phyloP scores from a whole-genome alignment of 306 rosid genomes.

The Citrullus amarus region DNA sequence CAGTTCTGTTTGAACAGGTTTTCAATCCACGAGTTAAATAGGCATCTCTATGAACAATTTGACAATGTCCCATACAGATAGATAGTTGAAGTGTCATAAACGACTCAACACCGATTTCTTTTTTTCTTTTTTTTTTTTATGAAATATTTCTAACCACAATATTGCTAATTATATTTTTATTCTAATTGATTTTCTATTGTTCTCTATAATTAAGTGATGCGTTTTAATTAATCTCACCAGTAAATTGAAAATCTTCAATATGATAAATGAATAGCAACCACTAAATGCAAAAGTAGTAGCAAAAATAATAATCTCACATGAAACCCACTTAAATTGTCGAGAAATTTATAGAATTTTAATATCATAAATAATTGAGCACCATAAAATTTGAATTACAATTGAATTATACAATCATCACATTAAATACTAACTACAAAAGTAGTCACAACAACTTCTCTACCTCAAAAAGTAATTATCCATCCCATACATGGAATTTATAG shows the following conservation, averaged over 20 bases:
- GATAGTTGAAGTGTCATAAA: too few relatives aligned
- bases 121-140: too few relatives aligned
- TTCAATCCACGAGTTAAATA: too few relatives aligned
- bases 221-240: too few relatives aligned
- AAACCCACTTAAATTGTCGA: not conserved
- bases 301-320: not conserved
- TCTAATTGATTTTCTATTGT: too few relatives aligned
- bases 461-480: not conserved
- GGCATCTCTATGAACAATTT: too few relatives aligned
- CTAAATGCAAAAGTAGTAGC: not conserved
- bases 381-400: not conserved
- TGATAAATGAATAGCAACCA: not conserved
- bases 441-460: not conserved
- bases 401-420: not conserved
- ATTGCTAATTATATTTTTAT: too few relatives aligned
- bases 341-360: not conserved
- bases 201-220: too few relatives aligned
- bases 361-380: not conserved
- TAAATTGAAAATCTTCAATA: not conserved
- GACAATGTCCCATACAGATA: too few relatives aligned
- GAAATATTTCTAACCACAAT: too few relatives aligned
- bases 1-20: too few relatives aligned
- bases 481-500: not conserved
- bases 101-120: too few relatives aligned
- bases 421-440: not conserved